Percentiles rank a stretch among this genome's conserved stretches.
phyloP scores from a whole-genome alignment of 73 alveolate species.

The Paramecium octaurelia region DNA sequence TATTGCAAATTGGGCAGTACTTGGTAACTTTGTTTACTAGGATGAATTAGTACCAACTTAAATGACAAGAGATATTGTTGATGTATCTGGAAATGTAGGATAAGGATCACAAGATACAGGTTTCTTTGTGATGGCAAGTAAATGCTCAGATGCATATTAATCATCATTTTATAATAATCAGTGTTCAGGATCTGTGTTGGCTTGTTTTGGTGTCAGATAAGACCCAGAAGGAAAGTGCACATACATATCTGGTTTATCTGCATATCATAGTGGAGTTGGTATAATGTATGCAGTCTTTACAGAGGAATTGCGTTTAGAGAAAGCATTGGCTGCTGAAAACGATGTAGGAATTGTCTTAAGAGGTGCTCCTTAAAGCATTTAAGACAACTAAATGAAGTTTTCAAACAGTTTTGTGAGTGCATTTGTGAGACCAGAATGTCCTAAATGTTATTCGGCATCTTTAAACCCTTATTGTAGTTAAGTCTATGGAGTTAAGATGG shows the following conservation, averaged over 20 bases:
- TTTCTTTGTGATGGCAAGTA: constrained; percentile 23
- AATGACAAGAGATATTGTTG: constrained; percentile 16
- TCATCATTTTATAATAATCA: neutral
- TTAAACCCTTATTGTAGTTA: neutral
- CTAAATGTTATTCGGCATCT: neutral
- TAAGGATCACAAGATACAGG: constrained; percentile 42
- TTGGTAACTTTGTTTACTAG: neutral
- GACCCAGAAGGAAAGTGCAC: neutral
- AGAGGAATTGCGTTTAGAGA: neutral
- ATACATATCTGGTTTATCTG: neutral
- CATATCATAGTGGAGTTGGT: constrained; percentile 17
- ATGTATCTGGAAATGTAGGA: constrained; percentile 23
- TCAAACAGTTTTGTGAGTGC: constrained; percentile 10
- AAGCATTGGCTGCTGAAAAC: neutral
- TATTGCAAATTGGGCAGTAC: constrained; percentile 15
- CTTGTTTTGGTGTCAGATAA: neutral
- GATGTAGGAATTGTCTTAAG: neutral
- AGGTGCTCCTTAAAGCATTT: neutral
- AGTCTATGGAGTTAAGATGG: neutral
- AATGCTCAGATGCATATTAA: neutral
- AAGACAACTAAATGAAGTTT: neutral
- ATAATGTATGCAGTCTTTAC: neutral
- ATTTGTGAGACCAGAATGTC: neutral
- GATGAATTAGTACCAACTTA: neutral
- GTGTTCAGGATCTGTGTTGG: neutral